These are phyloP conservation scores for Lophium mytilinum DNA, from an alignment of 495 filamentous ascomycete species.

Conservation along the genomic window DNA sequence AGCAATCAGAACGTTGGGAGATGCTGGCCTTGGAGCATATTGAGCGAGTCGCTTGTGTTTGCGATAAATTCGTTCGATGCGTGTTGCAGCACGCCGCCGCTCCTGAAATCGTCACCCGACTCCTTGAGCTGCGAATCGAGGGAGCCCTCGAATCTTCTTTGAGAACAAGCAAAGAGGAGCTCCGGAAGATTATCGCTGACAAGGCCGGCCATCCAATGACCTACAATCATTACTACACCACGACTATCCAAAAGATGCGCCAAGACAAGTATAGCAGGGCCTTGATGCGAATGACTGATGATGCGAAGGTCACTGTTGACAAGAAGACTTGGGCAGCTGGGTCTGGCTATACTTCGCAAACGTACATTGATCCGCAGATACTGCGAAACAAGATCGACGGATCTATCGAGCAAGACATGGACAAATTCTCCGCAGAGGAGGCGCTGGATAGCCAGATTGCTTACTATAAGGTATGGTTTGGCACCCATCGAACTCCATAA, in stretches of 20 bases:
- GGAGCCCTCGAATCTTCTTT: not conserved
- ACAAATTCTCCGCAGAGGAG: slow-evolving; percentile 19
- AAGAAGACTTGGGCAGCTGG: not conserved
- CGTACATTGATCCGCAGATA: not conserved
- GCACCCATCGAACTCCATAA: not conserved
- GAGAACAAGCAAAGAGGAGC: slow-evolving; percentile 7
- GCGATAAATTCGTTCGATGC: slow-evolving; percentile 15
- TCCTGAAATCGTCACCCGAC: slow-evolving; percentile 11
- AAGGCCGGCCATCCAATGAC: slow-evolving; percentile 22
- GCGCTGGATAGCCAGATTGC: slow-evolving; percentile 19
- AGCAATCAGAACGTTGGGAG: slow-evolving; percentile 20
- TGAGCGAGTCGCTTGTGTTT: slow-evolving; percentile 16
- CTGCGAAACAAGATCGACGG: not conserved
- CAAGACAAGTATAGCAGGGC: slow-evolving; percentile 6
- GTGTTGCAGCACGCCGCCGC: slow-evolving; percentile 12
- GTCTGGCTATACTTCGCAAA: not conserved
- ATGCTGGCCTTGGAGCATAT: slow-evolving; percentile 20
- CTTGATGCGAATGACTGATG: slow-evolving; percentile 1
- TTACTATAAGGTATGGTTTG: slow-evolving; percentile 17
- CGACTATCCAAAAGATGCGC: slow-evolving; percentile 16
- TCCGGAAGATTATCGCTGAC: slow-evolving; percentile 19
- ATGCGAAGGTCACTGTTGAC: not conserved
- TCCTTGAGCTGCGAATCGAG: slow-evolving; percentile 12
- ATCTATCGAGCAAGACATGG: slow-evolving; percentile 22
- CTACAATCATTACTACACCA: slow-evolving; percentile 29